A percentile compares a stretch with the other conserved stretches of the same genome.
Conservation (phyloP, 345 rosid genomes). For the Eutrema japonicum region DNA sequence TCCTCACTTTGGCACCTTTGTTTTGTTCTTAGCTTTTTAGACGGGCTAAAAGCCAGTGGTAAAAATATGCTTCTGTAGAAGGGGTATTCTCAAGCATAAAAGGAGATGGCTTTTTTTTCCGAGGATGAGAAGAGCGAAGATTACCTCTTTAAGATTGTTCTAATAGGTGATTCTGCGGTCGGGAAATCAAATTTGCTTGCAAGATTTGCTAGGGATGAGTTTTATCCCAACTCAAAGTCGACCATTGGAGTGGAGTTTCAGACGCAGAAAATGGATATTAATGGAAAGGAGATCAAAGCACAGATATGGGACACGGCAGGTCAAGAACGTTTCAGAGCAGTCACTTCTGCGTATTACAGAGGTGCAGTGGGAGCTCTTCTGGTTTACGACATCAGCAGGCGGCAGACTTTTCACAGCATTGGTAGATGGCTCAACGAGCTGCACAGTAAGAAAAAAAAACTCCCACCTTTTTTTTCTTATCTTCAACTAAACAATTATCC, state of each 20-base stretch:
- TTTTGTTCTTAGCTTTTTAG: slow-evolving; percentile 37
- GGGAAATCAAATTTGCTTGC: slow-evolving; percentile 97
- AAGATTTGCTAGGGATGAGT: slow-evolving; percentile 96
- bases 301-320: slow-evolving; percentile 99
- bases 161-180: slow-evolving; percentile 95
- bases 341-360: slow-evolving; percentile 93
- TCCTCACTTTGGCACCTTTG: slow-evolving; percentile 24
- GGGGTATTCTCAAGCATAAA: slow-evolving; percentile 36
- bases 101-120: slow-evolving; percentile 72
- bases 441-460: slow-evolving; percentile 63
- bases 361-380: slow-evolving; percentile 99
- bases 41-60: slow-evolving; percentile 30
- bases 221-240: slow-evolving; percentile 91
- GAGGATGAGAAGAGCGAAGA: slow-evolving; percentile 86
- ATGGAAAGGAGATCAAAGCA: slow-evolving; percentile 91
- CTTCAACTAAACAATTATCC: background rate
- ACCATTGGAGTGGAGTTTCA: slow-evolving; percentile 99
- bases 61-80: slow-evolving; percentile 56
- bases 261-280: slow-evolving; percentile 88
- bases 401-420: slow-evolving; percentile 84
- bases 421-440: slow-evolving; percentile 99
- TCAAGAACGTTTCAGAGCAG: slow-evolving; percentile 98
- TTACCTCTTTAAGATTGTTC: slow-evolving; percentile 93
- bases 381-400: slow-evolving; percentile 92
- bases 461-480: background rate